Evolutionary conservation across 2,329 filamentous ascomycete genomes (phyloP), one percentile per base, ranked within the genome.

Genomic region (Clarireedia homoeocarpa): DNA sequence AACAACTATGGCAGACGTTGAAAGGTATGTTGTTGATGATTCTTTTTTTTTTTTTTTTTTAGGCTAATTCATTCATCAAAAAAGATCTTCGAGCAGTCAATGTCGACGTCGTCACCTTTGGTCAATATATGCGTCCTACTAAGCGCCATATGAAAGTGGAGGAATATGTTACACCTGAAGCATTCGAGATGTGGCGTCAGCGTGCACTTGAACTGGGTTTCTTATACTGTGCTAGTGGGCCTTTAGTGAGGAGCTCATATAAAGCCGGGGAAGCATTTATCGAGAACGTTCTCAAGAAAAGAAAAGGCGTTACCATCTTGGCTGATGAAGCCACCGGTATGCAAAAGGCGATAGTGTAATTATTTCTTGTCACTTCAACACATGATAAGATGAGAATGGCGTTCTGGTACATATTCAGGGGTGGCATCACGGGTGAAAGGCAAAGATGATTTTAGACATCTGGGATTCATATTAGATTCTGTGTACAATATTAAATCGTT

Each of bases 121-220:
- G 94, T n/a, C 94, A 99, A 76, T 99, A 99, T 77, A 99, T 99
- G 94, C 89, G 92, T 10, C 94, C 94, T 1, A 99, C 94, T 4
- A 99, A 97, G 78, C 83, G 92, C 46, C 94, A 99, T 72, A 92
- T 99, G 83, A 86, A 95, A 72, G 94, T 99, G 34, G 88, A 95
- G 68, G 90, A 92, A 71, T 99, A 99, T 71, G 82, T 99, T 48
- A 92, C 91, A 0, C 94, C 94, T 0, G 89, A 88, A 59, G 84
- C 86, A 60, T 99, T 99, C 69, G 92, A 97, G 69, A 76, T 88
- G 67, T 99, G 94, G 94, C 83, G 88, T 59, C 83, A 90, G 74
- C 83, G 91, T 51, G 92, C 94, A 40, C 78, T 97, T 47, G 91
- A 96, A 60, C 83, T 97, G 84, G 94, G 94, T 48, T 99, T 99